Evolutionary conservation across 352 stramenopile species (phyloP).

Genomic region (Globisporangium camurandrum): DNA sequence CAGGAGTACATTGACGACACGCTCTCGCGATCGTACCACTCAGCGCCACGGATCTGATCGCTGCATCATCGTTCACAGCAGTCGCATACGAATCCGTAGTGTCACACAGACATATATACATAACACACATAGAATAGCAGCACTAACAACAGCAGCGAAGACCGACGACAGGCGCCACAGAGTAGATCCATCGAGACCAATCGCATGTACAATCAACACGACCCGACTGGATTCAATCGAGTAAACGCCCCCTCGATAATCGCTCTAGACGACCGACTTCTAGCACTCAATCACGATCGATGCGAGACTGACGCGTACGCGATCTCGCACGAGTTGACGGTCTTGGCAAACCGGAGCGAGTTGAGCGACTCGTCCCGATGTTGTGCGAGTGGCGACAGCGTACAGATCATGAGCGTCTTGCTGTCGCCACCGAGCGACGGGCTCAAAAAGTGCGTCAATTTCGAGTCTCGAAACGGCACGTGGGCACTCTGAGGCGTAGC

Average conservation of each 20-base stretch:
- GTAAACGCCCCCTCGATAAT: not conserved
- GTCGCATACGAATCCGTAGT: not conserved
- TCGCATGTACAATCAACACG: too few relatives aligned
- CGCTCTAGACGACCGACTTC: not conserved
- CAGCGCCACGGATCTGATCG: constrained; percentile 19
- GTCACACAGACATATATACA: too few relatives aligned
- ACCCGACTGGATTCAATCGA: not conserved
- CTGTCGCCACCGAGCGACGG: constrained; percentile 79
- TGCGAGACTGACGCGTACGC: constrained; percentile 52
- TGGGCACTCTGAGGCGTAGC: constrained; percentile 37
- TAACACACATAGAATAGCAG: too few relatives aligned
- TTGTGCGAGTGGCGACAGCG: constrained; percentile 65
- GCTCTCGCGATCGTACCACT: constrained; percentile 36
- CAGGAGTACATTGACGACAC: constrained; percentile 60
- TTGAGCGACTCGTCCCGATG: constrained; percentile 83
- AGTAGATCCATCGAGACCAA: too few relatives aligned
- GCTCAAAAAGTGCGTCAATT: constrained; percentile 84
- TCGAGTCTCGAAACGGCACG: constrained; percentile 86
- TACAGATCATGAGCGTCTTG: constrained; percentile 90
- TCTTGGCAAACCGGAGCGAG: constrained; percentile 84
- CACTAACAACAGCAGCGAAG: too few relatives aligned
- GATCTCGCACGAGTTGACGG: constrained; percentile 85
- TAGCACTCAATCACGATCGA: constrained; percentile 11
- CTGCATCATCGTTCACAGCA: not conserved
- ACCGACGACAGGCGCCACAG: too few relatives aligned